Percentiles rank a stretch among this genome's conserved stretches.
phyloP scores from a whole-genome alignment of 2,329 filamentous ascomycete genomes.

The Botrytis galanthina region DNA sequence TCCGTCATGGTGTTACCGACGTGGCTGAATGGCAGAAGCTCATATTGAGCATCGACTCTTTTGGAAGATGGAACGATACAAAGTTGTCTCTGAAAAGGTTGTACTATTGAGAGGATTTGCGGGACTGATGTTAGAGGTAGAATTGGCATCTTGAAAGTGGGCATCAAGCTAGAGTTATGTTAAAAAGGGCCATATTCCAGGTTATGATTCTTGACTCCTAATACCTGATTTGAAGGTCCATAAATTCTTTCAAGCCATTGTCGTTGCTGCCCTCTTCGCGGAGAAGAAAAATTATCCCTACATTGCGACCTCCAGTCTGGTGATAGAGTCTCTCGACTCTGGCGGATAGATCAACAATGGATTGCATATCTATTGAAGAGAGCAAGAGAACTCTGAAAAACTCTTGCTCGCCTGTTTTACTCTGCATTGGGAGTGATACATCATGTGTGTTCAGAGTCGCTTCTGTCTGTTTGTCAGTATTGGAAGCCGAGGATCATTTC shows the following conservation, averaged over 20 bases:
- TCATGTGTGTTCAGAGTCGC: constrained; percentile 34
- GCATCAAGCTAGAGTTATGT: constrained; percentile 30
- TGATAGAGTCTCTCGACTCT: constrained; percentile 38
- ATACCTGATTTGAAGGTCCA: constrained; percentile 37
- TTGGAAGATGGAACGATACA: constrained; percentile 15
- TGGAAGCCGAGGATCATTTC: background rate
- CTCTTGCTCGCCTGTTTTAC: constrained; percentile 22
- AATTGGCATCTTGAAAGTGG: constrained; percentile 35
- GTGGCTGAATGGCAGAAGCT: constrained; percentile 36
- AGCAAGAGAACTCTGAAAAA: constrained; percentile 35
- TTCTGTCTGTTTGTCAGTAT: constrained; percentile 28
- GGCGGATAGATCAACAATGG: constrained; percentile 22
- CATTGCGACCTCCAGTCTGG: constrained; percentile 34
- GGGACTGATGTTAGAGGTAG: constrained; percentile 32
- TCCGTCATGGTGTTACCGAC: constrained; percentile 33
- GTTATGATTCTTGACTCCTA: background rate
- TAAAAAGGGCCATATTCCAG: background rate
- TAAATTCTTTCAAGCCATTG: constrained; percentile 32
- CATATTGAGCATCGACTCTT: constrained; percentile 21
- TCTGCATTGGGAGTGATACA: constrained; percentile 32
- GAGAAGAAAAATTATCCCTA: constrained; percentile 39
- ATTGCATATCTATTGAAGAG: constrained; percentile 32
- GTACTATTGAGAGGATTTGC: constrained; percentile 30
- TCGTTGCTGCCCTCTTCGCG: constrained; percentile 25
- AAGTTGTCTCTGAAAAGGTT: constrained; percentile 34